These are phyloP conservation scores for Fomes fomentarius DNA, from an alignment of 1,284 basidiomycete genomes.

Conservation along the genomic window DNA sequence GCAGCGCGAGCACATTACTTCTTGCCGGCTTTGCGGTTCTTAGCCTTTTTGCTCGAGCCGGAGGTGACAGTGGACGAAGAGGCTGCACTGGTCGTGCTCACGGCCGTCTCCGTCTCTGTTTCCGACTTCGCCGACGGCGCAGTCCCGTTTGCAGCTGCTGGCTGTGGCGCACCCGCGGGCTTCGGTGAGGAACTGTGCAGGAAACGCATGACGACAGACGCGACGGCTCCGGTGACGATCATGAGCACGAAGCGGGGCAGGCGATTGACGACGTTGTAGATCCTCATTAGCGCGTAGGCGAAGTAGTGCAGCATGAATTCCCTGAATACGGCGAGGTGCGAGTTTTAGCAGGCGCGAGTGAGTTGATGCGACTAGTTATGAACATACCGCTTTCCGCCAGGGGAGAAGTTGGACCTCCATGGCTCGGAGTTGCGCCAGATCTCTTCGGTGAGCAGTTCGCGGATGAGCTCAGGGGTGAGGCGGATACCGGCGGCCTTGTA, in stretches of 20 bases:
- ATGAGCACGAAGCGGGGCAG: constrained; percentile 66
- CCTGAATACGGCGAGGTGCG: no score
- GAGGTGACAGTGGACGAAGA: constrained; percentile 15
- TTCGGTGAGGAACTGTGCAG: constrained; percentile 42
- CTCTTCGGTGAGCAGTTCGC: constrained; percentile 64
- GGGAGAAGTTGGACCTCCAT: constrained; percentile 66
- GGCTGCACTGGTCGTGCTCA: constrained; percentile 14
- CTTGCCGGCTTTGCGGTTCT: constrained; percentile 29
- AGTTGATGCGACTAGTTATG: neutral
- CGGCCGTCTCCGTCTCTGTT: constrained; percentile 9
- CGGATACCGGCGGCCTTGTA: constrained; percentile 65
- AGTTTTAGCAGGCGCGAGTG: neutral
- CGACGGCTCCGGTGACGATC: constrained; percentile 58
- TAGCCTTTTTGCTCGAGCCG: constrained; percentile 29
- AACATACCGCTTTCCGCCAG: constrained; percentile 72
- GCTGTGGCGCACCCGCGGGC: neutral
- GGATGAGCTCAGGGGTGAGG: constrained; percentile 57
- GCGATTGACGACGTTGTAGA: constrained; percentile 52
- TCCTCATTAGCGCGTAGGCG: constrained; percentile 49
- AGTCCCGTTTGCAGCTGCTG: constrained; percentile 14
- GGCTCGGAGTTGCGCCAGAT: constrained; percentile 58
- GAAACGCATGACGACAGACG: constrained; percentile 58
- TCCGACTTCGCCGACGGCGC: constrained; percentile 2
- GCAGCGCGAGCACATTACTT: constrained; percentile 15
- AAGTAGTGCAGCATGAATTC: constrained; percentile 70